Base-by-base conservation (phyloP, 148 eudicot genomes). In the Amaranthus cruentus region DNA sequence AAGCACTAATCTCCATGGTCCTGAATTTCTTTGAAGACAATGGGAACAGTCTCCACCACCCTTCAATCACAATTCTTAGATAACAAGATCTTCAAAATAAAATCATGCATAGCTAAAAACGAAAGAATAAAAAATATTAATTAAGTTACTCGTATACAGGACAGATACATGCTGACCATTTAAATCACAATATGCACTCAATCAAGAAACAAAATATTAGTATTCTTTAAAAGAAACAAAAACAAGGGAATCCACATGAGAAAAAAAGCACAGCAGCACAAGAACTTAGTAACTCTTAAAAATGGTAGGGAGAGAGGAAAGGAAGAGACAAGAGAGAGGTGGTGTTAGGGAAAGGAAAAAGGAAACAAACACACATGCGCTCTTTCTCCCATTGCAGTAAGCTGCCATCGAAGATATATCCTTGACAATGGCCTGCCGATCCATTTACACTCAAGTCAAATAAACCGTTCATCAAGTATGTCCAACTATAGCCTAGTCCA, bases 351-450 rank as follows among this genome's bases (percentile, higher is more conserved):
- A 86, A 89, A 84, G 91, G 93, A 91, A 92, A 92, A 95, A 95
- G 89, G 87, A 95, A 81, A 95, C 99, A 90, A 95, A 95, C 99
- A 92, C 90, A 86, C 96, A 88, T 86, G 90, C 82, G 93, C 90
- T 88, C 89, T 91, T 94, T 91, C 93, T 85, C 94, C 96, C 78
- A 81, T 88, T 81, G 91, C 92, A 90, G 70, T 87, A 88, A 90
- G 99, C 99, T 90, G 94, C 99, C 99, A 92, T 86, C 78, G 90
- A 87, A 89, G 98, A 86, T 82, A 88, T 80, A 82, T 91, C 97
- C 96, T 95, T 88, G 85, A 83, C 77, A 90, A 82, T 79, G 80
- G 86, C 97, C 99, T 95, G 97, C 96, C 88, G 97, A 95, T 91
- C 85, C 93, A 92, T 89, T 85, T 84, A 90, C 88, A 85, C 88